Base-by-base conservation (phyloP, 495 filamentous ascomycete genomes). In the Tuber magnatum region DNA sequence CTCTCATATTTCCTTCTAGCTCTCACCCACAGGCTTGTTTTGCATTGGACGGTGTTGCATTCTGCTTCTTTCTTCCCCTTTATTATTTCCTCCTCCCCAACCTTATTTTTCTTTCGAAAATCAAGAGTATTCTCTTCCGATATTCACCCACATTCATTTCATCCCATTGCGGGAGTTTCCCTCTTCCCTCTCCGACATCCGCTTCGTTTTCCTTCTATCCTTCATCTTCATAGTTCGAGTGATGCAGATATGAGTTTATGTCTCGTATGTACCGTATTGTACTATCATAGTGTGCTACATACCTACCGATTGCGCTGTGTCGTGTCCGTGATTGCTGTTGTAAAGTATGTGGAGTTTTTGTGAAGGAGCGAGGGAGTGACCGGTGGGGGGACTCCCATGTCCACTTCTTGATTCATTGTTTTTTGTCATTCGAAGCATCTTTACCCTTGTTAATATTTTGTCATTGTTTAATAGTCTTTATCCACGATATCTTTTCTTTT, bases 221-320 rank as follows among this genome's bases (percentile, higher is more conserved):
- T 35, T 65, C 56, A 35, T 7, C 28, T 65, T 18, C 14, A 65
- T 35, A 65, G 56, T 65, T 35, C 28, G 56, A 65, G 56, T 65
- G 56, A 65, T 65, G 56, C 56, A 65, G 56, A 35, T 65, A 65
- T 65, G 56, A 65, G 56, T 65, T 65, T 65, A 65, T 35, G 56
- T 32, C 56, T 65, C 56, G 56, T 32, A 65, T 12, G 56, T 65
- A 35, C 28, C 14, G 56, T 65, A 8, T 32, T 65, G 56, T 65
- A 14, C 51, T 32, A 28, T 61, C 12, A 28, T 28, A 61, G 24
- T 4, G 51, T 61, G 1, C 51, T 32, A 61, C 51, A 9, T 61
- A 28, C 51, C 51, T 14, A 61, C 51, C 51, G 51, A 61, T 32
- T 65, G 28, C 32, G 28, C 56, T 35, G 56, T 65, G 51, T 14